Conservation (phyloP, 768 basidiomycete genomes). For the Xerocomellus chrysenteron region DNA sequence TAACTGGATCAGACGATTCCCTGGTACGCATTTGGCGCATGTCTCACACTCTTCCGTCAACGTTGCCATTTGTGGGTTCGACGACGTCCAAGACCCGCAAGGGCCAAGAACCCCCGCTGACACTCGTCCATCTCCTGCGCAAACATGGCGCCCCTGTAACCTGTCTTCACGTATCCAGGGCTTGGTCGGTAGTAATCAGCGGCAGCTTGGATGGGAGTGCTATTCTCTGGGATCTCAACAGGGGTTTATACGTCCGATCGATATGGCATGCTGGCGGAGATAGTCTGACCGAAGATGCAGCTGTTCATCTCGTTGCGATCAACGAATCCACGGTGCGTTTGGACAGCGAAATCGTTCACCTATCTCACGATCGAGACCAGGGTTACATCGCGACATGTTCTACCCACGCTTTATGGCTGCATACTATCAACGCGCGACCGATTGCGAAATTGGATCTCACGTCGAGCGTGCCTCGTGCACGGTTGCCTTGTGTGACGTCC, state of each 20-base stretch:
- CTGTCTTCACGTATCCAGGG: conserved; percentile 68
- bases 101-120: conserved; percentile 30
- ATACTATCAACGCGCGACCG: conserved; percentile 82
- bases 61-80: conserved; percentile 23
- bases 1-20: conserved; percentile 79
- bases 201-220: conserved; percentile 86
- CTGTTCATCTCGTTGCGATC: conserved; percentile 69
- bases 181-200: conserved; percentile 83
- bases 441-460: conserved; percentile 69
- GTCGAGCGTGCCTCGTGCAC: conserved; percentile 41
- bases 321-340: conserved; percentile 81
- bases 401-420: conserved; percentile 62
- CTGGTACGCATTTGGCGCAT: conserved; percentile 84
- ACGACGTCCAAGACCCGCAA: conserved; percentile 15
- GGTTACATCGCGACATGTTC: conserved; percentile 90
- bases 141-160: conserved; percentile 70
- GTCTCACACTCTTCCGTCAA: conserved; percentile 30
- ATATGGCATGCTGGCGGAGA: conserved; percentile 60
- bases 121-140: conserved; percentile 73
- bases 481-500: conserved; percentile 59
- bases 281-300: conserved; percentile 27
- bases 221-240: conserved; percentile 87
- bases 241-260: conserved; percentile 75
- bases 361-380: conserved; percentile 39
- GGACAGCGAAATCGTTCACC: too few relatives aligned